Base-by-base conservation (phyloP, 2,329 filamentous ascomycete genomes). In the Aureobasidium sp. region DNA sequence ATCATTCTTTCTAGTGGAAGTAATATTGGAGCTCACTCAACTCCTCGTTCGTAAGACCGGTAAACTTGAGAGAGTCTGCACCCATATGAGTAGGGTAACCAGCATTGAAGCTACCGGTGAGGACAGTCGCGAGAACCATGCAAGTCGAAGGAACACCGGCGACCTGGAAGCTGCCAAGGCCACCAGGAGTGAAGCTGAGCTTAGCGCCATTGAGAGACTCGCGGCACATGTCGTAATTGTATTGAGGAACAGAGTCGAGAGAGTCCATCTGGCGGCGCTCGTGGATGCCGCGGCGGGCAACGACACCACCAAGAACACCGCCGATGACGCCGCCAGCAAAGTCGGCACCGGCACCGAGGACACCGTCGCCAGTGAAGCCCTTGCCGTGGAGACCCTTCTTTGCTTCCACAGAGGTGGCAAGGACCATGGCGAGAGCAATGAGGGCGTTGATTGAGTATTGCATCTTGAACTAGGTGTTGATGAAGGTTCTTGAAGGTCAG, bases 71-170 rank as follows among this genome's bases (percentile, higher is more conserved):
- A 15, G 63, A 62, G 29, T 64, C 63, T 15, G 53, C 52, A 10
- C 63, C 63, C 21, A 59, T n/a, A 21, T 59, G 59, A 21, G 59
- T 44, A 29, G 63, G 63, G 30, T 49, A 58, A 1, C 63, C 63
- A 36, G 61, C 63, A 36, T 64, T 59, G 48, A 62, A 64, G 21
- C 54, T 58, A 15, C 63, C 63, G 34, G 63, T 64, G 15, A 64
- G 50, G 16, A 34, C 27, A 29, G 63, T 64, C 4, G 63, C 52
- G 1, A 62, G 59, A 7, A 53, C 48, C 63, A 64, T 64, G 52
- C 63, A 64, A 59, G 63, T 55, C 8, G 59, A 47, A 39, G 63
- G 63, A 16, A 64, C 44, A 34, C 63, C 63, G 37, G 62, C 47
- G 11, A 63, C 62, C 32, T 57, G 60, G 37, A 58, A 54, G 21